phyloP scores from a whole-genome alignment of 2,329 filamentous ascomycete genomes.

The Xylariaceae sp. region DNA sequence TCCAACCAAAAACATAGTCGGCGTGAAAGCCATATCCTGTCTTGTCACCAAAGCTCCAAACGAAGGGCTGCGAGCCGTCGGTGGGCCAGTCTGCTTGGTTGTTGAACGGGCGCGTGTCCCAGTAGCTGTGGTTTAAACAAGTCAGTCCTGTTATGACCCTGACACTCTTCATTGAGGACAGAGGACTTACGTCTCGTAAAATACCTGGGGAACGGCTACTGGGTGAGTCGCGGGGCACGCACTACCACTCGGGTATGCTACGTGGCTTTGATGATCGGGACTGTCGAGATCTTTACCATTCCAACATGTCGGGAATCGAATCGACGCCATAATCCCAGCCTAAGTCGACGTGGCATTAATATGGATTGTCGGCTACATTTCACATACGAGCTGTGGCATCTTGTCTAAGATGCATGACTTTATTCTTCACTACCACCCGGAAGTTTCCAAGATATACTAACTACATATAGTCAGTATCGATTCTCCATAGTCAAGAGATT shows the following conservation, averaged over 20 bases:
- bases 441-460: too few species aligned
- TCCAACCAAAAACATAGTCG: slow-evolving; percentile 42
- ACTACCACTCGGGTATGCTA: slow-evolving; percentile 30
- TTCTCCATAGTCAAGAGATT: too few species aligned
- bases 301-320: slow-evolving; percentile 29
- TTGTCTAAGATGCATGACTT: too few species aligned
- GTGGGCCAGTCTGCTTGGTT: slow-evolving; percentile 34
- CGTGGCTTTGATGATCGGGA: slow-evolving; percentile 32
- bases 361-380: too few species aligned
- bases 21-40: slow-evolving; percentile 36
- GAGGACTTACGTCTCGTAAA: slow-evolving; percentile 36
- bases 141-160: not conserved
- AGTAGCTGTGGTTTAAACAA: slow-evolving; percentile 25
- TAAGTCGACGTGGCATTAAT: too few species aligned
- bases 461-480: too few species aligned
- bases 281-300: slow-evolving; percentile 31
- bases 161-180: not conserved
- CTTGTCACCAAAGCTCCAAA: slow-evolving; percentile 31
- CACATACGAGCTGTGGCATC: too few species aligned
- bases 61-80: slow-evolving; percentile 34
- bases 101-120: slow-evolving; percentile 38
- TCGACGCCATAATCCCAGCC: slow-evolving; percentile 26
- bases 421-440: too few species aligned
- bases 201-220: slow-evolving; percentile 36
- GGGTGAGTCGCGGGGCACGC: slow-evolving; percentile 32